A percentile compares a stretch with the other conserved stretches of the same genome.
Conservation (phyloP, 108 stramenopile species). For the Nitzschia sp. region DNA sequence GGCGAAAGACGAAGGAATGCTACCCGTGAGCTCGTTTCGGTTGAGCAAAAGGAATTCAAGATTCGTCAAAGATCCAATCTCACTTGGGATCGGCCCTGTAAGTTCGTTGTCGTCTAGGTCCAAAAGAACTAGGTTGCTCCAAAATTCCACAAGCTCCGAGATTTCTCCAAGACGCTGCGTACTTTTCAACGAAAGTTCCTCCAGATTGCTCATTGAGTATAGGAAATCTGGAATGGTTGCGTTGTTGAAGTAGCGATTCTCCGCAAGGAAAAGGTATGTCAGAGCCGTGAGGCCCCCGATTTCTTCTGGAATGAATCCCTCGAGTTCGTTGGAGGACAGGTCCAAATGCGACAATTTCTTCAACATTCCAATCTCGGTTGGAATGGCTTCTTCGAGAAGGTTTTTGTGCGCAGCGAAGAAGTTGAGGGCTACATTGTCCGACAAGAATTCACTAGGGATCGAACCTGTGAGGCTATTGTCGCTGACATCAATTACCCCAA, state of each 20-base stretch:
- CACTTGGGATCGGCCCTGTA: constrained; percentile 26
- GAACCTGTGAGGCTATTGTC: constrained; percentile 26
- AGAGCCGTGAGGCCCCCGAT: constrained; percentile 13
- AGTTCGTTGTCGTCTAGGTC: constrained; percentile 42
- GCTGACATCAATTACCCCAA: constrained; percentile 41
- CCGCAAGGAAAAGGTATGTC: constrained; percentile 44
- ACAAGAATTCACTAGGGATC: constrained; percentile 16
- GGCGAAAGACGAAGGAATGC: constrained; percentile 25
- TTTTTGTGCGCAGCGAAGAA: constrained; percentile 42
- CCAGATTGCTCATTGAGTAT: constrained; percentile 24
- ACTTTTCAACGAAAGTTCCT: constrained; percentile 44
- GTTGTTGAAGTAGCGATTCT: constrained; percentile 31
- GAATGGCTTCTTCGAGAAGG: constrained; percentile 24
- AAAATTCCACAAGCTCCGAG: constrained; percentile 25
- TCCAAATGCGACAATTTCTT: constrained; percentile 25
- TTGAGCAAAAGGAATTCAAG: constrained; percentile 42
- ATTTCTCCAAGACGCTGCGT: constrained; percentile 42
- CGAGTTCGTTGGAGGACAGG: constrained; percentile 20
- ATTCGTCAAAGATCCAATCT: constrained; percentile 32
- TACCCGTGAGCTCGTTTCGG: constrained; percentile 27
- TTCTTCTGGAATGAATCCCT: constrained; percentile 24
- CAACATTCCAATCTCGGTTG: constrained; percentile 30
- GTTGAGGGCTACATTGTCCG: constrained; percentile 16
- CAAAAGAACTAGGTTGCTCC: constrained; percentile 25
- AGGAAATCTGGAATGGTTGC: constrained; percentile 44